phyloP scores from a whole-genome alignment of 352 stramenopile genomes.

The Pythium oligandrum region DNA sequence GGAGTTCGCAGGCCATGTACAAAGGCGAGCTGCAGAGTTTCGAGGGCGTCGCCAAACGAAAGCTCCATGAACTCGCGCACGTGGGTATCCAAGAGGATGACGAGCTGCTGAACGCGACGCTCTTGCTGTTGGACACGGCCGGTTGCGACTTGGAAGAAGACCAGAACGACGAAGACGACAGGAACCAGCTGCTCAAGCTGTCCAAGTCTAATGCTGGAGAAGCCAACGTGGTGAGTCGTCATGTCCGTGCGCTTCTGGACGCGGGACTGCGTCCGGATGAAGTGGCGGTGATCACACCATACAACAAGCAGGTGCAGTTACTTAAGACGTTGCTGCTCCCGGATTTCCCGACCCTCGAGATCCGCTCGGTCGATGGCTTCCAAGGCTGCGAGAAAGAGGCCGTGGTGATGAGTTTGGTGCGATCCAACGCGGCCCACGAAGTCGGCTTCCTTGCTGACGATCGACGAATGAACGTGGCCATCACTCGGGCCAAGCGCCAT shows the following conservation, averaged over 20 bases:
- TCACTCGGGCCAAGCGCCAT: slow-evolving; percentile 95
- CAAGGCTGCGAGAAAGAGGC: slow-evolving; percentile 96
- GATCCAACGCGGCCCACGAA: slow-evolving; percentile 83
- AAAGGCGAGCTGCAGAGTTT: slow-evolving; percentile 64
- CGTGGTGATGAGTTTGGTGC: slow-evolving; percentile 97
- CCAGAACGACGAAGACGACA: slow-evolving; percentile 17
- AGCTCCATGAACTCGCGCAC: slow-evolving; percentile 75
- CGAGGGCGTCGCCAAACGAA: slow-evolving; percentile 74
- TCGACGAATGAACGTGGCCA: slow-evolving; percentile 96
- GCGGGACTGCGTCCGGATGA: slow-evolving; percentile 86
- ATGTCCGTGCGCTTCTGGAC: slow-evolving; percentile 84
- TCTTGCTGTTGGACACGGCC: slow-evolving; percentile 94
- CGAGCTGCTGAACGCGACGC: slow-evolving; percentile 55
- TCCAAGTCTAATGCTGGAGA: slow-evolving; percentile 84
- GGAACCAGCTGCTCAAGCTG: slow-evolving; percentile 23
- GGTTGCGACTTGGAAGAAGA: slow-evolving; percentile 92
- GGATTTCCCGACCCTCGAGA: slow-evolving; percentile 70
- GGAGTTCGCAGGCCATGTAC: slow-evolving; percentile 96
- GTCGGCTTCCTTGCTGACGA: slow-evolving; percentile 97
- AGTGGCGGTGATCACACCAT: slow-evolving; percentile 97
- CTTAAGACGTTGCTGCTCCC: slow-evolving; percentile 83
- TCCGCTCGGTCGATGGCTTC: slow-evolving; percentile 97
- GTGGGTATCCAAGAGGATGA: slow-evolving; percentile 52
- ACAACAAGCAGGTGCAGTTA: slow-evolving; percentile 96
- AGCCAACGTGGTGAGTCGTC: slow-evolving; percentile 62